Evolutionary conservation across 306 rosid species (phyloP), one percentile per base, ranked within the genome.

Genomic region (Cicer judaicum): DNA sequence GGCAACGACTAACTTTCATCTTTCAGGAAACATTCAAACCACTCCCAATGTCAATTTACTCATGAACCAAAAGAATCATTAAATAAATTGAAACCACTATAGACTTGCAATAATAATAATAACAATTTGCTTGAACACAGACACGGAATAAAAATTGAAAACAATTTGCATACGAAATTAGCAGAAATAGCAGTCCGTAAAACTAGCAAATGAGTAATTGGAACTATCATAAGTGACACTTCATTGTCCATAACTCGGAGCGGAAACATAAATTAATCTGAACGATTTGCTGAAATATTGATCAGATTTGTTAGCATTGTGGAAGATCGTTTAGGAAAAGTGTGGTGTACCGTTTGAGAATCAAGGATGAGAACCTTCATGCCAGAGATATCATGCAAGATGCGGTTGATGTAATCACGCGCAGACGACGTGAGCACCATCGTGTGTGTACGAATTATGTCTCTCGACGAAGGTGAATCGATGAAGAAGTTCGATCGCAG

Each of bases 351-450:
- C 92, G 99, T 94, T 66, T 92, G 89, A 74, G 96, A 90, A 90
- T 94, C 99, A 39, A 94, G 96, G 76, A 94, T 80, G 80, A 94
- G 96, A 75, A 92, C 99, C 75, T 92, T 94, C 99, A 94, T 94
- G 87, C 99, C 97, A 52, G 96, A 94, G 80, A 94, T 94, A 87
- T 94, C 99, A 78, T 89, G 96, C 75, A 94, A 77, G 95, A 94
- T 94, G 79, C 97, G 92, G 78, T 85, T 88, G 53, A 94, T 16
- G 82, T 94, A 94, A 69, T 94, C 99, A 55, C 97, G 95, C 21
- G 76, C 96, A 7, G 89, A 85, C 29, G 99, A 82, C 43, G 88
- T 64, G 54, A 92, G 79, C 78, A 83, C 90, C 99, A 92, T 94
- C 60, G 61, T 83, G 11, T 50, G 61, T 73, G 47, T 11, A 16